Percentiles rank a stretch among this genome's conserved stretches.
These are phyloP conservation scores for Cinnamomum micranthum DNA, from an alignment of 164 flowering plant genomes.

Conservation along the genomic window DNA sequence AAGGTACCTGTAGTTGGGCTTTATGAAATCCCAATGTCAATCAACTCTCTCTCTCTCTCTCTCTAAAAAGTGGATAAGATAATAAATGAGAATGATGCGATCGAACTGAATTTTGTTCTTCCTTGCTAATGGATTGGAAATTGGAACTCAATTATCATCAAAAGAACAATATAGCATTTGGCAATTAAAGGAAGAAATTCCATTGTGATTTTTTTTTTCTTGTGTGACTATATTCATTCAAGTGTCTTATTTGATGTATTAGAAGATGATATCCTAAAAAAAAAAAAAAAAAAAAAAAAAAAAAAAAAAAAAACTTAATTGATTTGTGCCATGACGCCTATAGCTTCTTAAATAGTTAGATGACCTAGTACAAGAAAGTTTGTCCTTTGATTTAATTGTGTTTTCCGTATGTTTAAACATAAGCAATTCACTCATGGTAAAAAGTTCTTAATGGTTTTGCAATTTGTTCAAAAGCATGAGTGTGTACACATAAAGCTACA, in stretches of 20 bases:
- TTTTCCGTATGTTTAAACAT: no score
- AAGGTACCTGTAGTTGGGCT: constrained; percentile 37
- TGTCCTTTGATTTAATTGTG: no score
- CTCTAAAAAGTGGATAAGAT: no score
- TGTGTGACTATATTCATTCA: neutral
- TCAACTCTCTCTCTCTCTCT: neutral
- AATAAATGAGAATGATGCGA: no score
- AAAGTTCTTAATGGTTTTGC: no score
- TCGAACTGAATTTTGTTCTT: no score
- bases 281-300: no score
- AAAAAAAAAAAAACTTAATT: no score
- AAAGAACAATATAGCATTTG: neutral
- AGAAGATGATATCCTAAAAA: neutral
- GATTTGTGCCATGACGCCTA: neutral
- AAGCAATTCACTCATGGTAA: no score
- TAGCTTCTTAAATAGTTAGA: neutral
- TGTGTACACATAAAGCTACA: no score
- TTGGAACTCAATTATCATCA: neutral
- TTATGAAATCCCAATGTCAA: neutral
- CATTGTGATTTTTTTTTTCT: neutral
- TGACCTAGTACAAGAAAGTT: neutral
- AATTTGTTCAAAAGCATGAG: no score
- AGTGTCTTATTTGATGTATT: neutral
- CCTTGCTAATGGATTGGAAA: no score
- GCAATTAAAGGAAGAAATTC: neutral